Base-by-base conservation (phyloP, 2,329 filamentous ascomycete species). In the Fusarium sp. region DNA sequence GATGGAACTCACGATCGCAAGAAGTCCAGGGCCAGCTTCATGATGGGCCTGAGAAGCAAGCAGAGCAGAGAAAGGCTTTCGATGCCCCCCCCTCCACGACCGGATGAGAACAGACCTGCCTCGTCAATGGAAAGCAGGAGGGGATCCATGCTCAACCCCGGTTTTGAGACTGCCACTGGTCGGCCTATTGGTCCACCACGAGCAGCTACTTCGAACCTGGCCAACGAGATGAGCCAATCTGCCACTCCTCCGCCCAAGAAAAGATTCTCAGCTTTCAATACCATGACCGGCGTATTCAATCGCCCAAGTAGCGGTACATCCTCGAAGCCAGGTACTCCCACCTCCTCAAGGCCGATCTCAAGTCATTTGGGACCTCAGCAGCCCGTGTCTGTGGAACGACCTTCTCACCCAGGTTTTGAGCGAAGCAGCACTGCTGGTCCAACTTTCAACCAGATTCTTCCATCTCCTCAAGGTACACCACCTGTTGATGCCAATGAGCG, bases 211-310 rank as follows among this genome's bases (percentile, higher is more conserved):
- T 72, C 75, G 3, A 72, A 59, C 25, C 31, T 73, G 10, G 51
- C 68, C 11, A 64, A 69, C 9, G 73, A 74, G 25, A 56, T 62
- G 11, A 61, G 55, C n/a, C 63, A 53, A 23, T 35, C 52, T 35
- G 52, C 64, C 17, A 58, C 55, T 17, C 47, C 59, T 23, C 52
- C 68, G 5, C 57, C 67, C 15, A 85, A 83, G 74, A 84, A 83
- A 63, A 77, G 83, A 13, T 82, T 86, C 58, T 84, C 84, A 1
- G 79, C 76, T 18, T 69, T 79, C 14, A 53, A 72, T 23, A 74
- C 74, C 27, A 69, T 77, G 20, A 64, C 73, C 15, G 69, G 70
- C 21, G 69, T 74, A 14, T 75, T 78, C 40, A 69, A 72, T 17
- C 70, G 76, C 20, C 55, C 73, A 17, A 71, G 58, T 6, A 45